These are phyloP conservation scores for Trametes meyenii DNA, from an alignment of 768 basidiomycete species.

Conservation along the genomic window DNA sequence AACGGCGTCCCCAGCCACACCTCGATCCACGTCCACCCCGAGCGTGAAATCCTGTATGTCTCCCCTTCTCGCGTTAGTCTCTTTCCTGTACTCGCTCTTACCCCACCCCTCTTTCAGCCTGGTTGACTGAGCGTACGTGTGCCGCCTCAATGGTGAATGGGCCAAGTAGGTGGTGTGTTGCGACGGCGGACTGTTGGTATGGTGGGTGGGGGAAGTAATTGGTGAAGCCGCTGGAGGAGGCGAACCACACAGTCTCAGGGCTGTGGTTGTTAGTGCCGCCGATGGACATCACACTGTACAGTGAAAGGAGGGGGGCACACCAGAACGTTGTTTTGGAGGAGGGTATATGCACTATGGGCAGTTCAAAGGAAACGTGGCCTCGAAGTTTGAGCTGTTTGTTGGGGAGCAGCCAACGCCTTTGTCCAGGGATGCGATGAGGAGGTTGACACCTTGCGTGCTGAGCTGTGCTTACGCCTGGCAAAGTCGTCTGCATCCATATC, in stretches of 20 bases:
- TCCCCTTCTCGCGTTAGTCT: not conserved
- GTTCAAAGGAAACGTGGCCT: conserved; percentile 37
- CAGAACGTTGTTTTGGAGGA: not conserved
- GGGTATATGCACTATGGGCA: conserved; percentile 35
- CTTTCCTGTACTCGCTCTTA: not conserved
- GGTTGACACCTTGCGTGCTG: conserved; percentile 36
- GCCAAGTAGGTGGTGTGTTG: too few relatives aligned
- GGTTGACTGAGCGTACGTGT: conserved; percentile 19
- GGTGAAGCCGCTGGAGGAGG: conserved; percentile 39
- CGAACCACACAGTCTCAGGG: conserved; percentile 32
- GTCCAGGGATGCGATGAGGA: conserved; percentile 41
- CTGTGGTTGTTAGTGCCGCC: conserved; percentile 37
- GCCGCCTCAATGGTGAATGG: too few relatives aligned
- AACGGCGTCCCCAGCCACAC: conserved; percentile 80
- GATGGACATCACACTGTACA: conserved; percentile 35
- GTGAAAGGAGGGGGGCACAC: not conserved
- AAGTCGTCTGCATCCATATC: conserved; percentile 41
- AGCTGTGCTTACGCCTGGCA: conserved; percentile 38
- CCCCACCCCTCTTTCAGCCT: not conserved
- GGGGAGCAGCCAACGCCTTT: conserved; percentile 37
- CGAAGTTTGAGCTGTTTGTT: conserved; percentile 34
- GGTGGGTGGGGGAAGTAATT: conserved; percentile 33
- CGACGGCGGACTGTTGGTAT: conserved; percentile 45
- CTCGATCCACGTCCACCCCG: conserved; percentile 72
- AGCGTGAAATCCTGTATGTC: conserved; percentile 53